phyloP scores from a whole-genome alignment of 805 yeast species.

The Pachysolen tannophilus region DNA sequence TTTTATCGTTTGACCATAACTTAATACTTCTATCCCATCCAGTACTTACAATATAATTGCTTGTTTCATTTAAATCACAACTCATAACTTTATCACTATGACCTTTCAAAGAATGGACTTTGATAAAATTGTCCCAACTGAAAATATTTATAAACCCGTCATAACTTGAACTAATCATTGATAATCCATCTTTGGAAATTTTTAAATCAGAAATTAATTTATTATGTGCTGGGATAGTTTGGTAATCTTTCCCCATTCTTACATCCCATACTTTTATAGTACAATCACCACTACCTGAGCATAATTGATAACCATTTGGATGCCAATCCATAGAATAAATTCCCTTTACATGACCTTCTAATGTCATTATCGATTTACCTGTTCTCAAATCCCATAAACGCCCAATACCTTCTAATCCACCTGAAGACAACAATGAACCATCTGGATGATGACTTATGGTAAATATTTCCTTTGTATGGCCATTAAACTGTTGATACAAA shows the following conservation, averaged over 20 bases:
- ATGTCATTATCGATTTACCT: conserved; percentile 52
- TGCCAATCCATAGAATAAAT: conserved; percentile 71
- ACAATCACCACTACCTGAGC: conserved; percentile 83
- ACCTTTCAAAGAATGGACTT: conserved; percentile 41
- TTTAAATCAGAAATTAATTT: conserved; percentile 61
- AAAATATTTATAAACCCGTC: conserved; percentile 61
- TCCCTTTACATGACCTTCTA: conserved; percentile 66
- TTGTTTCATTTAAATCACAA: conserved; percentile 44
- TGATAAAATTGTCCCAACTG: conserved; percentile 66
- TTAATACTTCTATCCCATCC: conserved; percentile 86
- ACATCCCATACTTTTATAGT: conserved; percentile 82
- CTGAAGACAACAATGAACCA: conserved; percentile 70
- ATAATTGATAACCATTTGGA: conserved; percentile 63
- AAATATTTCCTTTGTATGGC: conserved; percentile 72
- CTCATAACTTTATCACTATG: conserved; percentile 69
- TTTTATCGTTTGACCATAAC: conserved; percentile 36
- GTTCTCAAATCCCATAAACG: conserved; percentile 82
- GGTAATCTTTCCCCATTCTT: conserved; percentile 33
- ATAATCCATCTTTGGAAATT: conserved; percentile 31
- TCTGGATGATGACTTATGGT: conserved; percentile 59
- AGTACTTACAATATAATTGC: conserved; percentile 42
- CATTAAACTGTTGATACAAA: conserved; percentile 63
- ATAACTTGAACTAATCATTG: conserved; percentile 54
- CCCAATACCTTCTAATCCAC: conserved; percentile 69
- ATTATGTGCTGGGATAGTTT: conserved; percentile 61